Percentiles rank a stretch among this genome's conserved stretches.
Conservation (phyloP, 331 rosid species). For the Erythrophleum ivorense region DNA sequence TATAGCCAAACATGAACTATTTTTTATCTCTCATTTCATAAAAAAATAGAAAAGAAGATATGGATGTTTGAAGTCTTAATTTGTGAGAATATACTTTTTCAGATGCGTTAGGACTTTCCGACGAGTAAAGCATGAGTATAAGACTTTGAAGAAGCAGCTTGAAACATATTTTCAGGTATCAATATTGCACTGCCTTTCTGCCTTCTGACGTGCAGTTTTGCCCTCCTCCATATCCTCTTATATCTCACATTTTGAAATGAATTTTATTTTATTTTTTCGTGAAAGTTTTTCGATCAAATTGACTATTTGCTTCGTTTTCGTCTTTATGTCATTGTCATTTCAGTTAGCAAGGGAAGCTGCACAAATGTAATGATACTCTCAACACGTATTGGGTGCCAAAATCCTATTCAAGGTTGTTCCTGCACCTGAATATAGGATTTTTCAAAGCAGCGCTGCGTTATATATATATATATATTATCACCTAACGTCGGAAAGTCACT, state of each 20-base stretch:
- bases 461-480: neutral
- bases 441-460: neutral
- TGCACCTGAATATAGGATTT: neutral
- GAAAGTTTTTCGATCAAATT: neutral
- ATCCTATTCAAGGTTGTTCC: neutral
- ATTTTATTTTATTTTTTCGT: too few relatives aligned
- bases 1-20: neutral
- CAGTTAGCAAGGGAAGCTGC: conserved; percentile 24
- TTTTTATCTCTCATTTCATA: too few relatives aligned
- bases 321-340: neutral
- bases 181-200: neutral
- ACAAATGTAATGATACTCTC: neutral
- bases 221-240: neutral
- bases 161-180: conserved; percentile 48
- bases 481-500: neutral
- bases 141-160: conserved; percentile 45
- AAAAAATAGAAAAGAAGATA: neutral
- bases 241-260: too few relatives aligned
- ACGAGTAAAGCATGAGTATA: conserved; percentile 45
- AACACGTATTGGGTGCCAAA: neutral
- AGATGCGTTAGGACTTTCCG: conserved; percentile 52
- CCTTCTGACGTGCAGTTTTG: neutral
- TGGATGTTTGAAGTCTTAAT: neutral
- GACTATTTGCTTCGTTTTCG: neutral
- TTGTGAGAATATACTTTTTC: conserved; percentile 34